Percentiles rank a stretch among this genome's conserved stretches.
Conservation (phyloP, 495 filamentous ascomycete genomes). For the Immersiella caudata region DNA sequence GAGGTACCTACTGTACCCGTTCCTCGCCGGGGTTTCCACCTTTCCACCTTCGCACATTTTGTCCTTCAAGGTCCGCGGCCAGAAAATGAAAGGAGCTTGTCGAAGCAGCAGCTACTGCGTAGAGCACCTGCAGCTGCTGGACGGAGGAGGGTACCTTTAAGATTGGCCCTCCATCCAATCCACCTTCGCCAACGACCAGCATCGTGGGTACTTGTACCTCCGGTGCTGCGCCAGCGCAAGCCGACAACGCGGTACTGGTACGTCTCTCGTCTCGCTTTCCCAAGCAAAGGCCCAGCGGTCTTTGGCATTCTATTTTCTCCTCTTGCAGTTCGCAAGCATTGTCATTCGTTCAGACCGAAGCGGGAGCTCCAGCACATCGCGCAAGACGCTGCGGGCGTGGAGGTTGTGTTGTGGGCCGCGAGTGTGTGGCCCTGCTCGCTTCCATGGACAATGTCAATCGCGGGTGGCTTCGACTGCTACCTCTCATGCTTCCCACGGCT, state of each 20-base stretch:
- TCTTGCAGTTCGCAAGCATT: conserved; percentile 18
- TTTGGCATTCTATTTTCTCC: conserved; percentile 12
- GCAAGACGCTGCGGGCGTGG: conserved; percentile 2
- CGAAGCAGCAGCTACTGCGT: conserved; percentile 16
- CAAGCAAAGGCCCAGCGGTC: background rate
- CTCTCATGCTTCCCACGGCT: conserved; percentile 20
- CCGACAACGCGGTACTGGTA: conserved; percentile 12
- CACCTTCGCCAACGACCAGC: background rate
- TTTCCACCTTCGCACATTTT: conserved; percentile 23
- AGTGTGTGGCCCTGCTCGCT: conserved; percentile 20
- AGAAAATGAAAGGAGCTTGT: conserved; percentile 16
- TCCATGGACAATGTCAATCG: conserved; percentile 11
- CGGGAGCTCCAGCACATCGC: conserved; percentile 10
- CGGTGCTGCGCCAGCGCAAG: background rate
- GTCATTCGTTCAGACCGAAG: conserved; percentile 24
- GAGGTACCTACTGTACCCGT: conserved; percentile 22
- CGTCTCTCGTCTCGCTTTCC: conserved; percentile 16
- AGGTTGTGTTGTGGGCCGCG: background rate
- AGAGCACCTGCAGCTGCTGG: conserved; percentile 11
- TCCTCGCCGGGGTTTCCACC: conserved; percentile 28
- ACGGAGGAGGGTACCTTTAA: conserved; percentile 11
- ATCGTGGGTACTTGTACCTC: conserved; percentile 1
- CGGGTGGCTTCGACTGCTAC: conserved; percentile 7
- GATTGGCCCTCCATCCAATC: conserved; percentile 11
- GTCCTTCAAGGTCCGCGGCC: conserved; percentile 26